Percentiles rank a stretch among this genome's conserved stretches.
These are phyloP conservation scores for Brettanomyces nanus DNA, from an alignment of 805 yeast genomes.

Conservation along the genomic window DNA sequence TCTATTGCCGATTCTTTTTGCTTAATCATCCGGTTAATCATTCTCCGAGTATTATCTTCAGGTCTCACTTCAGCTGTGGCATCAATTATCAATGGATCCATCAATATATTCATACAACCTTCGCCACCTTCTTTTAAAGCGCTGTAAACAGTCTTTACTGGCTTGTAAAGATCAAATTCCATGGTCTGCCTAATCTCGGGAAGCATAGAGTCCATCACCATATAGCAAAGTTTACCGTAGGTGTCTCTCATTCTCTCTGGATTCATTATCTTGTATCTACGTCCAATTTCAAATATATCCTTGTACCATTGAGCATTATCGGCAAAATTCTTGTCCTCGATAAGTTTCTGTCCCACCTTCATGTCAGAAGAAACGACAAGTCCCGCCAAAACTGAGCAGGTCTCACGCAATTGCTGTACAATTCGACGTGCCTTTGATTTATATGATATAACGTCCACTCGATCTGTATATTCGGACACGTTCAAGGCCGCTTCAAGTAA, in stretches of 20 bases:
- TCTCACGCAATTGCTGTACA: conserved; percentile 62
- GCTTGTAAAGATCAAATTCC: conserved; percentile 71
- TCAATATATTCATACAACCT: conserved; percentile 36
- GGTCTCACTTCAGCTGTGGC: conserved; percentile 67
- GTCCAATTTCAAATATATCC: conserved; percentile 64
- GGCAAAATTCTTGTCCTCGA: conserved; percentile 58
- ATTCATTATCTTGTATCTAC: conserved; percentile 77
- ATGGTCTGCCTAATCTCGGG: conserved; percentile 62
- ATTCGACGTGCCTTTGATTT: conserved; percentile 64
- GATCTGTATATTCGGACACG: conserved; percentile 74
- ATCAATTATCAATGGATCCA: conserved; percentile 48
- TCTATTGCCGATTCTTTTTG: conserved; percentile 67
- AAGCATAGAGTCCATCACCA: conserved; percentile 76
- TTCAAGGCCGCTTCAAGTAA: conserved; percentile 68
- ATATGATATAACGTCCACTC: conserved; percentile 62
- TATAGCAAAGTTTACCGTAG: conserved; percentile 72
- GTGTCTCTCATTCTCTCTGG: conserved; percentile 76
- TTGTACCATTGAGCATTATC: conserved; percentile 71
- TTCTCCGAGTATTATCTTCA: conserved; percentile 43
- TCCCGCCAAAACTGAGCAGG: conserved; percentile 74
- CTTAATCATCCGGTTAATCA: conserved; percentile 52
- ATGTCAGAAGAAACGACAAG: conserved; percentile 70
- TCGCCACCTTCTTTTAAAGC: conserved; percentile 33
- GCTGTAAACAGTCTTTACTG: conserved; percentile 53
- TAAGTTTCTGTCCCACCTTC: conserved; percentile 57